phyloP scores from a whole-genome alignment of 1,284 basidiomycete genomes.

The Apiotrichum laibachii region DNA sequence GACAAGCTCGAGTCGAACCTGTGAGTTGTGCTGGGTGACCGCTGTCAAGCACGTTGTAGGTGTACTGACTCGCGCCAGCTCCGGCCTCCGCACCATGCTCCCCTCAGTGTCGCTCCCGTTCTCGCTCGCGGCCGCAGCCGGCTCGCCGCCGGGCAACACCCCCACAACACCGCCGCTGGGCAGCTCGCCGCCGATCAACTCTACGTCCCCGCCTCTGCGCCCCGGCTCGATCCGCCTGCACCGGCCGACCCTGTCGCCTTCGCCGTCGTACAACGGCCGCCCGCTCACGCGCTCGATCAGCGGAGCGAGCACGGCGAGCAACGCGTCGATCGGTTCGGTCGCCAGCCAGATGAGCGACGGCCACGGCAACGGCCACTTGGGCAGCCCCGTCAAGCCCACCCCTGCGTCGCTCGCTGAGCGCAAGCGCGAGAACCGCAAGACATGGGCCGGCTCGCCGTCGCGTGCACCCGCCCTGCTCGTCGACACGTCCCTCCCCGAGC shows the following conservation, averaged over 20 bases:
- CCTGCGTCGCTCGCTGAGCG: neutral
- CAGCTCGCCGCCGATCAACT: neutral
- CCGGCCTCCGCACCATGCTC: constrained; percentile 5
- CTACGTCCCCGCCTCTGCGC: neutral
- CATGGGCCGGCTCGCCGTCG: neutral
- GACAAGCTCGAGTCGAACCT: neutral
- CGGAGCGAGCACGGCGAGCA: neutral
- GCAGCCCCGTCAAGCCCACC: neutral
- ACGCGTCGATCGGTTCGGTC: neutral
- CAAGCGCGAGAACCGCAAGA: neutral
- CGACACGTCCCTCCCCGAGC: too few species aligned
- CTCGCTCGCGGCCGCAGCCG: neutral
- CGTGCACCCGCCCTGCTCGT: neutral
- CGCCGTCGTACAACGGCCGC: neutral
- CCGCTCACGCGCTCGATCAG: neutral
- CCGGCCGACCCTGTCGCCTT: constrained; percentile 1
- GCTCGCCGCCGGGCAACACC: too few species aligned
- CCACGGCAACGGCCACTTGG: too few species aligned
- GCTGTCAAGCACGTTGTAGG: neutral
- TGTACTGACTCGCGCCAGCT: neutral
- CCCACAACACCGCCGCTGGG: neutral
- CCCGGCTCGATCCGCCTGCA: constrained; percentile 2
- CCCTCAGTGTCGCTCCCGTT: constrained; percentile 4
- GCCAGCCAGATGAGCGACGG: neutral
- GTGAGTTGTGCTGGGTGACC: neutral